Percentiles rank a stretch among this genome's conserved stretches.
Conservation (phyloP, 352 stramenopile species). For the Globisporangium radiosum region DNA sequence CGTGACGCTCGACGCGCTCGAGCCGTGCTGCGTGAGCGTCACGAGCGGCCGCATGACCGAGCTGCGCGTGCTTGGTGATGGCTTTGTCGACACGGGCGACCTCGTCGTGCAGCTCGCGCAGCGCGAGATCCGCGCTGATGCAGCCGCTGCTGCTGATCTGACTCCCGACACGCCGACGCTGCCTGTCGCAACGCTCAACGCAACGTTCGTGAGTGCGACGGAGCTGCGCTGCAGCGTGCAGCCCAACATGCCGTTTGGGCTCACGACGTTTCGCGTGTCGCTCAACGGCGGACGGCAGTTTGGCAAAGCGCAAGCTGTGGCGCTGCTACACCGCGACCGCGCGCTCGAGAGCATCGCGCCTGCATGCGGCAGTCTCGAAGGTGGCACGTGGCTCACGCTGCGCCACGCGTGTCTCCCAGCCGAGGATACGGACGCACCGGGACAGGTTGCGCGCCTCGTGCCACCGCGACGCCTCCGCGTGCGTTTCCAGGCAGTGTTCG, state of each 20-base stretch:
- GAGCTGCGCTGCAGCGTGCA: slow-evolving; percentile 58
- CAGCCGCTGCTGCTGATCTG: not conserved
- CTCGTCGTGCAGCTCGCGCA: slow-evolving; percentile 48
- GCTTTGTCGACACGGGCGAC: slow-evolving; percentile 59
- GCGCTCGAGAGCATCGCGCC: slow-evolving; percentile 27
- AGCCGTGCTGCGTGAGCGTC: slow-evolving; percentile 55
- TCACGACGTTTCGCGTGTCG: slow-evolving; percentile 47
- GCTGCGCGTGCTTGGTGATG: slow-evolving; percentile 42
- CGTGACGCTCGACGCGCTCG: slow-evolving; percentile 29
- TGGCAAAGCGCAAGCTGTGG: slow-evolving; percentile 25
- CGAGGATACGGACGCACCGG: slow-evolving; percentile 35
- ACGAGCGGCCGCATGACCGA: slow-evolving; percentile 49
- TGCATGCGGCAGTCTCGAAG: slow-evolving; percentile 32
- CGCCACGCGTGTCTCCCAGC: slow-evolving; percentile 23
- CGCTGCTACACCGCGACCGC: slow-evolving; percentile 46
- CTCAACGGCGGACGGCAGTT: slow-evolving; percentile 64
- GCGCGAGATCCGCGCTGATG: slow-evolving; percentile 17
- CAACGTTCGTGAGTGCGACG: slow-evolving; percentile 32
- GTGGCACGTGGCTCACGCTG: slow-evolving; percentile 25
- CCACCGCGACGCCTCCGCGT: slow-evolving; percentile 40
- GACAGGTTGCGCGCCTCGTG: slow-evolving; percentile 36
- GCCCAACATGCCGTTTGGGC: slow-evolving; percentile 59
- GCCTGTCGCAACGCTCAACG: slow-evolving; percentile 37
- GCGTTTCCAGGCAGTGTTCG: slow-evolving; percentile 37
- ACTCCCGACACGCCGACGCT: not conserved